phyloP scores from a whole-genome alignment of 148 eudicot genomes.

The Cornus suecica region DNA sequence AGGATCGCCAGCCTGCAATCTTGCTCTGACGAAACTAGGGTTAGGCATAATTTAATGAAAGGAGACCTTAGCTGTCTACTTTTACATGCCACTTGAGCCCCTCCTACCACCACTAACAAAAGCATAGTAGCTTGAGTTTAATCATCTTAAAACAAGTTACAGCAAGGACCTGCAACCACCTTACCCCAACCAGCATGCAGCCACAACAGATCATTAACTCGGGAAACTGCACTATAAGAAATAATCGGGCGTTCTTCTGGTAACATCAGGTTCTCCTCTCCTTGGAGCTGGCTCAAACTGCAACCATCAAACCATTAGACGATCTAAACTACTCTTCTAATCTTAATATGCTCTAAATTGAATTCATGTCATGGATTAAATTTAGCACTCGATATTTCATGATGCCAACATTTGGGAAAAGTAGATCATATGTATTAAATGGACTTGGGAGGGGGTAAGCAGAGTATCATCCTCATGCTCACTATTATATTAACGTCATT shows the following conservation, averaged over 20 bases:
- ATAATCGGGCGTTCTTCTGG: conserved; percentile 73
- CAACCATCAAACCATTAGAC: conserved; percentile 19
- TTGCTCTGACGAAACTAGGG: conserved; percentile 12
- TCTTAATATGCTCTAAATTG: neutral
- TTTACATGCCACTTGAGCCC: conserved; percentile 11
- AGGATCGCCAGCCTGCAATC: conserved; percentile 12
- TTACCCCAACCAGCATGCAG: neutral
- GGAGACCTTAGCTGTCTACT: conserved; percentile 7
- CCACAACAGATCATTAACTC: conserved; percentile 25
- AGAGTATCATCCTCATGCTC: neutral
- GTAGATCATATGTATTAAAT: neutral
- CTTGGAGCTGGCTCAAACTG: conserved; percentile 84
- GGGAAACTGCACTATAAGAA: conserved; percentile 40
- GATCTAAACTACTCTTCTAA: neutral
- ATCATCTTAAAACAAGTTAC: conserved; percentile 2
- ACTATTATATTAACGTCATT: neutral
- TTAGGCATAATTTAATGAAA: conserved; percentile 14
- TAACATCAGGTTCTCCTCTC: conserved; percentile 75
- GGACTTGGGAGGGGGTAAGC: neutral
- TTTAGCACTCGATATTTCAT: neutral
- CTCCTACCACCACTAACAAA: neutral
- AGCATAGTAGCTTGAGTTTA: neutral
- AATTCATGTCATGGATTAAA: neutral
- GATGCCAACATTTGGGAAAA: neutral
- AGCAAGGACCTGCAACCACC: conserved; percentile 10